phyloP scores from a whole-genome alignment of 2,329 filamentous ascomycete species.

The Basipetospora chlamydospora region DNA sequence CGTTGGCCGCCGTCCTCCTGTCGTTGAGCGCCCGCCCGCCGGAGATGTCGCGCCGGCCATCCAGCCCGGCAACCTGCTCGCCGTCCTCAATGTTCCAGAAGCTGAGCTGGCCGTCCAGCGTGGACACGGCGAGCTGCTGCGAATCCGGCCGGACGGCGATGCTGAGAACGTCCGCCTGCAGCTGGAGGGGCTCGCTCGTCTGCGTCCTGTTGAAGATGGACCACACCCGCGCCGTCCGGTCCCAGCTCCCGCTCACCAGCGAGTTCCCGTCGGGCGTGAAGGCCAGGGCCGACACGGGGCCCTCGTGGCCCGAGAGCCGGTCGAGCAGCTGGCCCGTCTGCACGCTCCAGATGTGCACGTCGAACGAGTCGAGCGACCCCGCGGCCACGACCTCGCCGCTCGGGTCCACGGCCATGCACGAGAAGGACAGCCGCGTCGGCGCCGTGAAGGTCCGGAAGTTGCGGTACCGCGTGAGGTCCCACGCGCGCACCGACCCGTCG shows the following conservation, averaged over 20 bases:
- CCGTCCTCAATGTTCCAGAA: slow-evolving; percentile 92
- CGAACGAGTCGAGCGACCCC: slow-evolving; percentile 88
- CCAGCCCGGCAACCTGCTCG: slow-evolving; percentile 70
- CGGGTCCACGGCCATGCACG: slow-evolving; percentile 88
- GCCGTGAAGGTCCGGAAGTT: slow-evolving; percentile 98
- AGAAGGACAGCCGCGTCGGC: slow-evolving; percentile 80
- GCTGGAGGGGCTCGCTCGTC: slow-evolving; percentile 82
- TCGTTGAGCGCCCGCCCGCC: slow-evolving; percentile 82
- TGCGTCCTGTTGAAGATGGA: slow-evolving; percentile 88
- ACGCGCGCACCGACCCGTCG: slow-evolving; percentile 86
- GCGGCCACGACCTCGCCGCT: slow-evolving; percentile 94
- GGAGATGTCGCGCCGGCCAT: slow-evolving; percentile 82
- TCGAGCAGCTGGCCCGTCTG: slow-evolving; percentile 94
- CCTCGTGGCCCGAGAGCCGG: slow-evolving; percentile 81
- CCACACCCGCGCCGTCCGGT: slow-evolving; percentile 90
- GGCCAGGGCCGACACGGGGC: slow-evolving; percentile 73
- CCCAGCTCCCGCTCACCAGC: slow-evolving; percentile 89
- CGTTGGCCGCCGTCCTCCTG: slow-evolving; percentile 80
- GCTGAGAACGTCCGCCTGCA: slow-evolving; percentile 80
- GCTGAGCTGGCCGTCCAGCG: slow-evolving; percentile 80
- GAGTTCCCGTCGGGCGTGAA: slow-evolving; percentile 78
- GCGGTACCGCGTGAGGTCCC: slow-evolving; percentile 89
- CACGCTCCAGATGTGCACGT: slow-evolving; percentile 97
- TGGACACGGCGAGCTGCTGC: slow-evolving; percentile 79
- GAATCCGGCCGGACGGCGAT: slow-evolving; percentile 84